phyloP scores from a whole-genome alignment of 2,329 filamentous ascomycete species.

The Teratosphaeria pseudoeucalypti region DNA sequence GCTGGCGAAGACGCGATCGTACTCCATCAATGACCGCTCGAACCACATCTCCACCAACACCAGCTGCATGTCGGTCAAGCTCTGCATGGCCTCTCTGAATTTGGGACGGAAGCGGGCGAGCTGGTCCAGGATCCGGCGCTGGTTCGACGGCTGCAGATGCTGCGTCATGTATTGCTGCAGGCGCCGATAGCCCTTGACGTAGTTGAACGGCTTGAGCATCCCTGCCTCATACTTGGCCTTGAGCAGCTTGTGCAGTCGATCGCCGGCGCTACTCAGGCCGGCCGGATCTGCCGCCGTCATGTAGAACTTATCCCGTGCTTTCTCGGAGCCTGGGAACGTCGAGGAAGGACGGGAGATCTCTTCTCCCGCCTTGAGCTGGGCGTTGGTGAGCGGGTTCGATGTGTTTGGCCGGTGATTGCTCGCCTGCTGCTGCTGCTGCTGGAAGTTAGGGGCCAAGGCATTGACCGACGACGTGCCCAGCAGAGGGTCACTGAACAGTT shows the following conservation, averaged over 20 bases:
- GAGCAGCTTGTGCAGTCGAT: constrained; percentile 88
- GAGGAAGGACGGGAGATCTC: constrained; percentile 52
- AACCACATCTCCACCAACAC: constrained; percentile 99
- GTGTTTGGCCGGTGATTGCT: constrained; percentile 16
- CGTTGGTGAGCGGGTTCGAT: constrained; percentile 33
- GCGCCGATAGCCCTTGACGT: constrained; percentile 88
- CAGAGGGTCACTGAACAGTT: constrained; percentile 52
- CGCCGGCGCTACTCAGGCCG: constrained; percentile 75
- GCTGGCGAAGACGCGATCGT: constrained; percentile 94
- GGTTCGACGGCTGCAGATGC: constrained; percentile 69
- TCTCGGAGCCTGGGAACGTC: constrained; percentile 51
- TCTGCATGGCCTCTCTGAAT: constrained; percentile 89
- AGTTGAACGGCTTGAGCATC: constrained; percentile 92
- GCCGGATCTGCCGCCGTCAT: constrained; percentile 92
- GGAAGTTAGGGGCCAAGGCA: constrained; percentile 32
- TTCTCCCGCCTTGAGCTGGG: constrained; percentile 29
- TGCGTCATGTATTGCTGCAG: constrained; percentile 86
- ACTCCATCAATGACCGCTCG: constrained; percentile 90
- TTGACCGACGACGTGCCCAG: constrained; percentile 33
- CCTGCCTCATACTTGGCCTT: constrained; percentile 95
- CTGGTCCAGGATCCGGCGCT: constrained; percentile 84
- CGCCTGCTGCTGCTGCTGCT: not conserved
- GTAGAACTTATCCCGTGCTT: constrained; percentile 77
- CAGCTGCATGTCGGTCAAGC: constrained; percentile 83
- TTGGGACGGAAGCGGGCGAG: constrained; percentile 89